Evolutionary conservation across 2,329 filamentous ascomycete species (phyloP).

Genomic region (Rhexocercosporidium sp.): DNA sequence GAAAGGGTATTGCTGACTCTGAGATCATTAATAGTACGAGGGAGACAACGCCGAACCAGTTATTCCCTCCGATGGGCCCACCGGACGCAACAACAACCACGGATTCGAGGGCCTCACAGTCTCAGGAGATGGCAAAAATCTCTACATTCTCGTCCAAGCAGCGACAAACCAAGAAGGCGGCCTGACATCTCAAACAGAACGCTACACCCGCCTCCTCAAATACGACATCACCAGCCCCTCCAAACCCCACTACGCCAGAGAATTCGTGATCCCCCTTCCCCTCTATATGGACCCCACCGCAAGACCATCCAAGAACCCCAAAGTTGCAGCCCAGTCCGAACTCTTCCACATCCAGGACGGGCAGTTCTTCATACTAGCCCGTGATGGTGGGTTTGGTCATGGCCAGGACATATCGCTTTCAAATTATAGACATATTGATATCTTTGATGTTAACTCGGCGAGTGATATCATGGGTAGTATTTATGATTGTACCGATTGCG

Average conservation of each 20-base stretch:
- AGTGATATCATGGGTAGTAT: slow-evolving; percentile 61
- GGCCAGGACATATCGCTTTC: slow-evolving; percentile 58
- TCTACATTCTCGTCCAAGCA: slow-evolving; percentile 71
- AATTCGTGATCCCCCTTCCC: slow-evolving; percentile 71
- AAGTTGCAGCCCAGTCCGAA: slow-evolving; percentile 70
- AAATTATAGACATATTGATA: slow-evolving; percentile 70
- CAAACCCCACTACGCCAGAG: slow-evolving; percentile 55
- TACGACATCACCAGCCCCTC: slow-evolving; percentile 61
- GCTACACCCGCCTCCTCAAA: slow-evolving; percentile 65
- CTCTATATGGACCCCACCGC: slow-evolving; percentile 55
- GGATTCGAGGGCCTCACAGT: slow-evolving; percentile 74
- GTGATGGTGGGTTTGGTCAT: slow-evolving; percentile 65
- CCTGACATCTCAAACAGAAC: slow-evolving; percentile 56
- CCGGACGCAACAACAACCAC: slow-evolving; percentile 74
- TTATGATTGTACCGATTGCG: slow-evolving; percentile 47
- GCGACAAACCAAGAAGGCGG: slow-evolving; percentile 68
- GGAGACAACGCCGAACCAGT: slow-evolving; percentile 46
- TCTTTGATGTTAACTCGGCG: slow-evolving; percentile 66
- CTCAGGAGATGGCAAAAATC: slow-evolving; percentile 64
- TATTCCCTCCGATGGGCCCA: slow-evolving; percentile 60
- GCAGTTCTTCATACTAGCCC: slow-evolving; percentile 70
- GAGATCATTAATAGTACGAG: slow-evolving; percentile 47
- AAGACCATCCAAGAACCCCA: slow-evolving; percentile 49
- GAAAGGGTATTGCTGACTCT: not conserved
- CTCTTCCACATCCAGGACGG: slow-evolving; percentile 66